A percentile compares a stretch with the other conserved stretches of the same genome.
These are phyloP conservation scores for Clitoria ternatea DNA, from an alignment of 306 rosid genomes.

Conservation along the genomic window DNA sequence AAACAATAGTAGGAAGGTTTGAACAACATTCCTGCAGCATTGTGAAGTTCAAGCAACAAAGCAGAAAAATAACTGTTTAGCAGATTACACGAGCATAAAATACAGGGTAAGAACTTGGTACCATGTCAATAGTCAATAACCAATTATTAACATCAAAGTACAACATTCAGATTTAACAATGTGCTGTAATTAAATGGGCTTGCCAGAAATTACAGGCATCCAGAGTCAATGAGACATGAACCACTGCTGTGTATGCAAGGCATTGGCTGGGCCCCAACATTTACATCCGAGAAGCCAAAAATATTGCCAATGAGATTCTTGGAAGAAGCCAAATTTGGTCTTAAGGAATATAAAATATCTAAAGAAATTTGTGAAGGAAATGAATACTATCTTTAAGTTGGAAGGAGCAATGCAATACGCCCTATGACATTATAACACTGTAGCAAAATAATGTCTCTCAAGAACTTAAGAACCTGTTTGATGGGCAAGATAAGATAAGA, in stretches of 20 bases:
- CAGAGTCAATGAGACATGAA: slow-evolving; percentile 37
- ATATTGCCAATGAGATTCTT: slow-evolving; percentile 43
- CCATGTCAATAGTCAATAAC: background rate
- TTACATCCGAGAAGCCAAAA: slow-evolving; percentile 54
- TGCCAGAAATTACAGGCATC: slow-evolving; percentile 60
- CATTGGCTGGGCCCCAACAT: slow-evolving; percentile 23
- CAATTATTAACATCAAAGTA: background rate
- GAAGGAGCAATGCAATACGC: background rate
- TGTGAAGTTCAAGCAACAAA: background rate
- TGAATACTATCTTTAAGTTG: background rate
- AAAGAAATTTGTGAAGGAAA: slow-evolving; percentile 47
- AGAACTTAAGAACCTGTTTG: too few relatives aligned
- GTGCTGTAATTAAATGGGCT: background rate
- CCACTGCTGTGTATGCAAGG: slow-evolving; percentile 35
- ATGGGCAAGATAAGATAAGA: too few relatives aligned
- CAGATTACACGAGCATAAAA: slow-evolving; percentile 3
- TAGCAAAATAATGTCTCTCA: slow-evolving; percentile 12
- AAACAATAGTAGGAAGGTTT: slow-evolving; percentile 3
- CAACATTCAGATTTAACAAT: slow-evolving; percentile 8
- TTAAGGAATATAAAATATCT: slow-evolving; percentile 62
- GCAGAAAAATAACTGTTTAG: background rate
- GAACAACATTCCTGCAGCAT: background rate
- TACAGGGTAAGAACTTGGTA: background rate
- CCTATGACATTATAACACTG: background rate
- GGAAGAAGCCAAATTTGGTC: slow-evolving; percentile 51